Base-by-base conservation (phyloP, 257 asterid genomes). In the Leonotis leonurus region DNA sequence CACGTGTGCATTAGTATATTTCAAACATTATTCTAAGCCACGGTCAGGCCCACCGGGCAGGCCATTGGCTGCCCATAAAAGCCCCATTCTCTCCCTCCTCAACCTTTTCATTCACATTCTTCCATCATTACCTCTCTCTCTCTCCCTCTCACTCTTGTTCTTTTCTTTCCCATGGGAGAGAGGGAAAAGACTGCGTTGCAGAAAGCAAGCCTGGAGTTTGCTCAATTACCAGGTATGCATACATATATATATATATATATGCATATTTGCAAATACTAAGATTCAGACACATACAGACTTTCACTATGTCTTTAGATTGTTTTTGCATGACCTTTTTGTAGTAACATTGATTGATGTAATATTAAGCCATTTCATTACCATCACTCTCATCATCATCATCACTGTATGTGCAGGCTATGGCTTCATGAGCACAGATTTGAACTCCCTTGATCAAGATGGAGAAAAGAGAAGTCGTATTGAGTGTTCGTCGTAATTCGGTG, bases 1-100 rank as follows among this genome's bases (percentile, higher is more conserved):
- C 72, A 77, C 73, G 76, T 70, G 82, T 48, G 7, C 18, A 5
- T 2, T 48, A 4, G 14, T n/a, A n/a, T n/a, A n/a, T n/a, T n/a
- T n/a, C n/a, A n/a, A n/a, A 67, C 79, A 80, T 81, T 76, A 78
- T 74, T 75, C 78, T 71, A 81, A 92, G 92, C 83, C 88, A 40
- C 64, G 62, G 56, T 81, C 83, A 77, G 80, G 78, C 62, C 79
- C 85, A 76, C 46, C 65, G 58, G 36, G 56, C 57, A 67, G 86
- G 92, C 89, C 92, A 73, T 73, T 77, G 50, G 53, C 71, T 50
- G 60, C 75, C 79, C 69, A 64, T 80, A 80, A 71, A 70, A 45
- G 75, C 79, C 83, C 75, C 73, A 58, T 64, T 64, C 74, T 21
- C 43, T 69, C 71, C 56, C 71, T 32, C 39, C 75, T 51, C 26